Evolutionary conservation across 495 filamentous ascomycete genomes (phyloP).

Genomic region (Aspergillus heteromorphus): DNA sequence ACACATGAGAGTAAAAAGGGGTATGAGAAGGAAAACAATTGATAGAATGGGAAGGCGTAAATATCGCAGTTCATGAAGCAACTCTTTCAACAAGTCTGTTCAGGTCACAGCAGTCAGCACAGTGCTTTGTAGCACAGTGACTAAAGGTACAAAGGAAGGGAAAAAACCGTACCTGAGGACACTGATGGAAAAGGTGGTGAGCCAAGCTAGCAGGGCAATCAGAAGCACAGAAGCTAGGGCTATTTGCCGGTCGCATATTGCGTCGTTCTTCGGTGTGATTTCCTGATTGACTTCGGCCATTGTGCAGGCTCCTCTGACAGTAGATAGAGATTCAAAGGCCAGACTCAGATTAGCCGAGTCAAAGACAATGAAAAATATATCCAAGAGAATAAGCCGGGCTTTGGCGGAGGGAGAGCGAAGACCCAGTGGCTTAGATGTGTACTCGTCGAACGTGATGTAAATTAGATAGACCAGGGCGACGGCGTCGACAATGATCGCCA

Average conservation of each 20-base stretch:
- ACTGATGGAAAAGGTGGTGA: slow-evolving; percentile 82
- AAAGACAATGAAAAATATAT: slow-evolving; percentile 94
- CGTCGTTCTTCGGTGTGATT: slow-evolving; percentile 34
- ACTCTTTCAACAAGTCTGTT: slow-evolving; percentile 66
- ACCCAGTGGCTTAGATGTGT: slow-evolving; percentile 86
- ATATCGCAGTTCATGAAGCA: slow-evolving; percentile 25
- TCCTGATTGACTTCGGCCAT: slow-evolving; percentile 33
- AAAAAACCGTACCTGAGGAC: slow-evolving; percentile 61
- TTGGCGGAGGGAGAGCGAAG: slow-evolving; percentile 78
- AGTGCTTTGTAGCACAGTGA: background rate
- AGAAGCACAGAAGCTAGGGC: slow-evolving; percentile 76
- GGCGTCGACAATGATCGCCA: slow-evolving; percentile 87
- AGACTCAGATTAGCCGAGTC: slow-evolving; percentile 86
- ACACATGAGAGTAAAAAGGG: background rate
- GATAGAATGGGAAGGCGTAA: background rate
- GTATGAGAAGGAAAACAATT: background rate
- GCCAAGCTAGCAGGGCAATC: slow-evolving; percentile 81
- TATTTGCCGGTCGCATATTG: slow-evolving; percentile 65
- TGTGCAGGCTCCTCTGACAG: slow-evolving; percentile 60
- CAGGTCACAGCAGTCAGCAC: slow-evolving; percentile 10
- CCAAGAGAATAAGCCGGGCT: slow-evolving; percentile 79
- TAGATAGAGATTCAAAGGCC: slow-evolving; percentile 77
- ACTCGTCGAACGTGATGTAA: slow-evolving; percentile 96
- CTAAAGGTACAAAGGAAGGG: background rate
- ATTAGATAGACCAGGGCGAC: slow-evolving; percentile 83